Evolutionary conservation across 495 filamentous ascomycete species (phyloP).

Genomic region (Niebla homalea): DNA sequence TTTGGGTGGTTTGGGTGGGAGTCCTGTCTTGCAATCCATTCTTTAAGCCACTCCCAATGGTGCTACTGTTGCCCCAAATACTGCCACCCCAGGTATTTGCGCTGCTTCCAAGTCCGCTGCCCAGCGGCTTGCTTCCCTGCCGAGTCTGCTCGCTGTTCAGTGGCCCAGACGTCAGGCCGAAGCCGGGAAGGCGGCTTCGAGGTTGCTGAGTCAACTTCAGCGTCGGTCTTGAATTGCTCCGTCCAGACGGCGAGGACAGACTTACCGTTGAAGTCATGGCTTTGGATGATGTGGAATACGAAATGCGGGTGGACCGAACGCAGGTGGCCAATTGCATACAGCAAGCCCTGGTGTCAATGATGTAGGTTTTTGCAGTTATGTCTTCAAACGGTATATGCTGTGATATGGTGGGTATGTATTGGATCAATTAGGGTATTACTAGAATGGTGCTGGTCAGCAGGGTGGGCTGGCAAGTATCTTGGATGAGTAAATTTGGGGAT

Average conservation of each 20-base stretch:
- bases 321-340: background rate
- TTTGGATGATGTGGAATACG: background rate
- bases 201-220: constrained; percentile 10
- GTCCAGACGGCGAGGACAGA: background rate
- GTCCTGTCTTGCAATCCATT: constrained; percentile 23
- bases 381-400: background rate
- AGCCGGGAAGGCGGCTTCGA: constrained; percentile 25
- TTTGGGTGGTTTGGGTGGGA: constrained; percentile 13
- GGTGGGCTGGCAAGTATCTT: no score
- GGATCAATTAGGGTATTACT: constrained; percentile 1
- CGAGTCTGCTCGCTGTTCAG: constrained; percentile 27
- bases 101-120: constrained; percentile 32
- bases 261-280: constrained; percentile 18
- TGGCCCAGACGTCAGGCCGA: constrained; percentile 27
- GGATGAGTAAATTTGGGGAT: background rate
- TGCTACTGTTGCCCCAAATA: constrained; percentile 45
- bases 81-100: constrained; percentile 40
- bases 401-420: background rate
- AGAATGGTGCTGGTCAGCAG: background rate
- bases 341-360: background rate
- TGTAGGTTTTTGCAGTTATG: background rate
- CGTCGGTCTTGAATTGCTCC: background rate
- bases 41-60: constrained; percentile 37
- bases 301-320: background rate
- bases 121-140: constrained; percentile 26